These are phyloP conservation scores for Erythrophleum fordii DNA, from an alignment of 306 rosid genomes.

Conservation along the genomic window DNA sequence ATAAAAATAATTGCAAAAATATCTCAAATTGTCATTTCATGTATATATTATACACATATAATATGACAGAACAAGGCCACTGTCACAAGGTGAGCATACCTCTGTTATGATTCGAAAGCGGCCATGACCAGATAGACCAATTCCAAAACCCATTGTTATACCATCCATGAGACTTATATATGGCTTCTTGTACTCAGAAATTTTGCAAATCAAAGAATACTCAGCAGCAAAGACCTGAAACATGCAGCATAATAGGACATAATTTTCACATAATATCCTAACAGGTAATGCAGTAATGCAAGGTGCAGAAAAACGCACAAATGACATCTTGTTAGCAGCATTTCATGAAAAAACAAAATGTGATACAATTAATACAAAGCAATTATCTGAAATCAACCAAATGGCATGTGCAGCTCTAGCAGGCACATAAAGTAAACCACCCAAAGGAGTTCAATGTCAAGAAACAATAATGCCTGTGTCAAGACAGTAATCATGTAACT, in stretches of 20 bases:
- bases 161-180: slow-evolving; percentile 97
- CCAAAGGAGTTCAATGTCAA: slow-evolving; percentile 23
- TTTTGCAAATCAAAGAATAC: slow-evolving; percentile 93
- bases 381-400: slow-evolving; percentile 28
- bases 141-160: slow-evolving; percentile 96
- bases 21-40: slow-evolving; percentile 26
- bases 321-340: slow-evolving; percentile 18
- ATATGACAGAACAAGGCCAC: slow-evolving; percentile 8
- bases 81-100: slow-evolving; percentile 52
- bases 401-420: background rate
- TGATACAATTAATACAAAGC: slow-evolving; percentile 8
- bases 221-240: slow-evolving; percentile 92
- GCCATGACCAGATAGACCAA: slow-evolving; percentile 97
- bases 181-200: slow-evolving; percentile 86
- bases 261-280: slow-evolving; percentile 14
- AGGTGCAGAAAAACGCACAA: slow-evolving; percentile 20
- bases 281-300: slow-evolving; percentile 33
- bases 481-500: slow-evolving; percentile 23
- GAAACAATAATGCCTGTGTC: background rate
- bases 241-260: slow-evolving; percentile 27
- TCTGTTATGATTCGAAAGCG: slow-evolving; percentile 89
- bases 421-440: slow-evolving; percentile 23
- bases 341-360: slow-evolving; percentile 18
- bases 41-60: slow-evolving; percentile 6
- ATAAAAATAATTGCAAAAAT: slow-evolving; percentile 27